phyloP scores from a whole-genome alignment of 352 stramenopile genomes.

The Plasmopara halstedii region DNA sequence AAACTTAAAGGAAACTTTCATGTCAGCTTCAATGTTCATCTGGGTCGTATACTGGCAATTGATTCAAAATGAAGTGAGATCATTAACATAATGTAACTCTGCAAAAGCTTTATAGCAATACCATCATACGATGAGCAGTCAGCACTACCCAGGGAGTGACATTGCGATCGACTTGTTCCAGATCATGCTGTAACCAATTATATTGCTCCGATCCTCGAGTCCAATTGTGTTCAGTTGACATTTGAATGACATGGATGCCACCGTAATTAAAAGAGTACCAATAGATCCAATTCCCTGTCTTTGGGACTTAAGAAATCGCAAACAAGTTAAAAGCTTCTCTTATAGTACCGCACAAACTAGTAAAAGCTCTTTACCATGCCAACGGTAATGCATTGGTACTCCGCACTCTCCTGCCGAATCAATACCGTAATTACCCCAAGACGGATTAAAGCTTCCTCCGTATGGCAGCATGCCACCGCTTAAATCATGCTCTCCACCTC shows the following conservation, averaged over 20 bases:
- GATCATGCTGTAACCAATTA: conserved; percentile 74
- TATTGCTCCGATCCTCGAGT: conserved; percentile 80
- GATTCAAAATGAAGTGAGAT: conserved; percentile 1
- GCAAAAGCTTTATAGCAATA: conserved; percentile 11
- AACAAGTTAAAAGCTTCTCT: background rate
- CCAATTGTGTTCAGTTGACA: conserved; percentile 89
- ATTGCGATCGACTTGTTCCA: conserved; percentile 68
- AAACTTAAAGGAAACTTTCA: conserved; percentile 67
- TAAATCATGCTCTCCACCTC: conserved; percentile 43
- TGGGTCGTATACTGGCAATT: conserved; percentile 39
- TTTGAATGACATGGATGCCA: conserved; percentile 84
- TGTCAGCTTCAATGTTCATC: conserved; percentile 44
- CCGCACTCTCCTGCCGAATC: conserved; percentile 62
- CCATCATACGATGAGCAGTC: conserved; percentile 86
- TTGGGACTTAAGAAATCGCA: conserved; percentile 30
- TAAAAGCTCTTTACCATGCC: conserved; percentile 31
- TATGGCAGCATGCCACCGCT: conserved; percentile 36
- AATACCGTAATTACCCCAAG: conserved; percentile 57
- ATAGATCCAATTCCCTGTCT: conserved; percentile 61
- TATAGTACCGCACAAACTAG: background rate
- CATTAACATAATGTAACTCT: background rate
- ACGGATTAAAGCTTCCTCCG: conserved; percentile 46
- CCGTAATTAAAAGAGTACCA: conserved; percentile 90
- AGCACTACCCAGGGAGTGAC: conserved; percentile 88
- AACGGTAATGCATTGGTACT: conserved; percentile 62